phyloP scores from a whole-genome alignment of 129 eudicot genomes.

The Centrapalus pauciflorus region DNA sequence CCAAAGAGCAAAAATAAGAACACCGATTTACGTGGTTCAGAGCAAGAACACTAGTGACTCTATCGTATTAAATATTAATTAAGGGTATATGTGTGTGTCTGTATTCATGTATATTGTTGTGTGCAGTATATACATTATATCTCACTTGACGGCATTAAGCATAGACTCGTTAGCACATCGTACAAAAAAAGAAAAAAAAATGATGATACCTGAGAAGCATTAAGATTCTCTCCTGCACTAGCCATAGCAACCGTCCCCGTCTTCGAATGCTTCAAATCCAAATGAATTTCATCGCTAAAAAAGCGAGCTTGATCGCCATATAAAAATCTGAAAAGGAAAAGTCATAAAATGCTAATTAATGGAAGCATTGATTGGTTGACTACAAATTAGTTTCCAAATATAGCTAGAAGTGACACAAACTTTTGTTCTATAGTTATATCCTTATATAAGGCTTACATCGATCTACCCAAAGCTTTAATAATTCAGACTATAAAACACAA shows the following conservation, averaged over 20 bases:
- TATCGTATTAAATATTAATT: too few relatives aligned
- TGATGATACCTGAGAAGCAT: conserved; percentile 82
- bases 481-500: neutral
- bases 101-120: too few relatives aligned
- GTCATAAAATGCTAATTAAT: neutral
- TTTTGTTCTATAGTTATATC: too few relatives aligned
- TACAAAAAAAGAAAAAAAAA: neutral
- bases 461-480: neutral
- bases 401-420: neutral
- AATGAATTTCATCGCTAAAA: conserved; percentile 80
- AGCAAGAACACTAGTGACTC: too few relatives aligned
- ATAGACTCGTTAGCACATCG: too few relatives aligned
- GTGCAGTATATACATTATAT: too few relatives aligned
- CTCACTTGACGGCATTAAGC: too few relatives aligned
- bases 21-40: too few relatives aligned
- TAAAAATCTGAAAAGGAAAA: conserved; percentile 48
- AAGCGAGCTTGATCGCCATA: conserved; percentile 97
- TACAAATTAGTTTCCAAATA: neutral
- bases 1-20: too few relatives aligned
- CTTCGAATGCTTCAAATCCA: conserved; percentile 87
- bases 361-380: neutral
- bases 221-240: conserved; percentile 88
- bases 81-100: too few relatives aligned
- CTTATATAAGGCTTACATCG: neutral
- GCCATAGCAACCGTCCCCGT: conserved; percentile 96